Evolutionary conservation across 2,329 filamentous ascomycete species (phyloP).

Genomic region (Cladosporium sp.): DNA sequence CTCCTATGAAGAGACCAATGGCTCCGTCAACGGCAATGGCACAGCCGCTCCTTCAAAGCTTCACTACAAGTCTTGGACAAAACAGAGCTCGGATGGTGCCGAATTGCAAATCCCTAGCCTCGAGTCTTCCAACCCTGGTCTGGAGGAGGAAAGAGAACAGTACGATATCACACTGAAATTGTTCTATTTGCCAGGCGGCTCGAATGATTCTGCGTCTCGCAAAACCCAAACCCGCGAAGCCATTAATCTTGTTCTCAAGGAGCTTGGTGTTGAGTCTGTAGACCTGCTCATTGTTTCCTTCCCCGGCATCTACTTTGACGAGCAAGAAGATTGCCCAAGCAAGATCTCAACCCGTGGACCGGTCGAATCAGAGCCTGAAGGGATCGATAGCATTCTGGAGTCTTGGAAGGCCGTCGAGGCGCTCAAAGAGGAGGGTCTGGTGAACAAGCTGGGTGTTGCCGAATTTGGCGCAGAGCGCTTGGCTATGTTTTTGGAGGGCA

Average conservation of each 20-base stretch:
- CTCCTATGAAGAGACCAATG: conserved; percentile 14
- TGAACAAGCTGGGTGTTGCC: conserved; percentile 73
- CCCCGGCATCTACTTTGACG: conserved; percentile 88
- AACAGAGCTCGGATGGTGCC: conserved; percentile 55
- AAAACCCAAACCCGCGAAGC: conserved; percentile 71
- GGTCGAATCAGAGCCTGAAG: conserved; percentile 48
- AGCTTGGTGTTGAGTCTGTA: conserved; percentile 69
- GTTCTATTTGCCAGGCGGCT: conserved; percentile 71
- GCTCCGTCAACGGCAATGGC: conserved; percentile 15
- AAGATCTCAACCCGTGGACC: conserved; percentile 44
- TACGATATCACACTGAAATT: conserved; percentile 96
- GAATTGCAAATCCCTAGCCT: conserved; percentile 61
- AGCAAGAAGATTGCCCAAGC: conserved; percentile 70
- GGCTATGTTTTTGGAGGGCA: conserved; percentile 66
- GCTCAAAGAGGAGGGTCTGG: conserved; percentile 65
- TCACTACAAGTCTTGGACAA: conserved; percentile 61
- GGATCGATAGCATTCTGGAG: conserved; percentile 61
- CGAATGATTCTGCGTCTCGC: conserved; percentile 50
- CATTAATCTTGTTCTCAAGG: conserved; percentile 71
- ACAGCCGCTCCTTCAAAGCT: conserved; percentile 19
- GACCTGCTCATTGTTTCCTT: conserved; percentile 91
- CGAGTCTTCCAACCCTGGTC: conserved; percentile 63
- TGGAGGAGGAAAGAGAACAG: conserved; percentile 73
- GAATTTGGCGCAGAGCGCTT: conserved; percentile 88
- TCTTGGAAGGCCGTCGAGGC: conserved; percentile 65